Base-by-base conservation (phyloP, 257 asterid species). In the Avicennia marina region DNA sequence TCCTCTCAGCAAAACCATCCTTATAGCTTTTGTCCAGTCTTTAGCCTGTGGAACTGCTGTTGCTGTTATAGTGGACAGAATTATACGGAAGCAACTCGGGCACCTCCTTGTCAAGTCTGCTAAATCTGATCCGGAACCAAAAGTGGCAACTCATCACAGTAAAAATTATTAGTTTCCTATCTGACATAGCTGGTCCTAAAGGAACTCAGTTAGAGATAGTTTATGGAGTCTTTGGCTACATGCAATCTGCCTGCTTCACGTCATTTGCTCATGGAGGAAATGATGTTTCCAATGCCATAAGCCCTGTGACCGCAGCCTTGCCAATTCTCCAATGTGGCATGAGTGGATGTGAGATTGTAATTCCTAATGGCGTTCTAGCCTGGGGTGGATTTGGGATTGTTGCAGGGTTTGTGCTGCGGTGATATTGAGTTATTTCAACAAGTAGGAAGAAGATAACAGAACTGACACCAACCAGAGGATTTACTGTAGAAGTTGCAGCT, bases 171-270 rank as follows among this genome's bases (percentile, higher is more conserved):
- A 91, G 96, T 1, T 77, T 90, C 52, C 81, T 87, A 16, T 90
- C 98, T 2, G 95, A 90, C 13, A 69, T 90, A 53, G 95, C 96
- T 4, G 98, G 98, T 34, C 98, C 98, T 4, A 90, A 70, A 26
- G 98, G 96, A 4, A 80, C 96, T 29, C 95, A 90, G 64, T 64
- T 90, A 21, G 76, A 90, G 72, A 78, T 90, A 38, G 98, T 90
- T 21, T 90, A 90, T 11, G 96, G 94, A 1, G 96, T 90, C 7
- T 90, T 90, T 13, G 98, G 98, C 17, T 85, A 87, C 76, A 85
- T 85, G 98, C 98, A 90, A 19, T 90, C 98, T 0, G 96, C 98
- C 6, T 87, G 98, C 75, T 90, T 90, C 83, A 90, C 87, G 98
- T 85, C 96, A 19, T 87, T 90, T 64, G 98, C 98, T 6, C 98